Base-by-base conservation (phyloP, 2,329 filamentous ascomycete species). In the Aspergillus tubingensis region DNA sequence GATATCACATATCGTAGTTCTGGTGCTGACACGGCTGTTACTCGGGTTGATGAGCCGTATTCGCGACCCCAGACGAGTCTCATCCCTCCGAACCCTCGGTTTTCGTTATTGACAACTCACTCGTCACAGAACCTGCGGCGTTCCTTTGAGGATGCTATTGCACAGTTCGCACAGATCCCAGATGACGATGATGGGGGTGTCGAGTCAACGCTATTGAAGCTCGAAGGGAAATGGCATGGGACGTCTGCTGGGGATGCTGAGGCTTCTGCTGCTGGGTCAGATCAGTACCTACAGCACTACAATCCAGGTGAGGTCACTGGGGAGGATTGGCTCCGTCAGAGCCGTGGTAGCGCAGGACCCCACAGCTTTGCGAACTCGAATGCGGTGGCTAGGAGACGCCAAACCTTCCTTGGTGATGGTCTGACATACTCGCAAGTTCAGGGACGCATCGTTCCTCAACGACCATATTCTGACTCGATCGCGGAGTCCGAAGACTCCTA, bases 131-230 rank as follows among this genome's bases (percentile, higher is more conserved):
- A 84, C 55, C 62, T 86, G 17, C 78, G 85, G 48, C 83, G 84
- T 1, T 97, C 93, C 0, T 97, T 98, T 67, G 92, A 98, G 74
- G 89, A 85, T 2, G 92, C 96, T 69, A 91, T 96, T 1, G 88
- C 93, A 61, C 91, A 91, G 68, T 85, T 99, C 57, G 91, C 93
- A 2, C 88, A 91, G 58, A 91, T 98, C 25, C 92, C 94, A 0
- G 93, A 97, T 70, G 91, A 96, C 62, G 88, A 89, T 49, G 91
- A 96, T 70, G 92, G 92, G 6, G 94, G 94, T 11, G 88, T 98
- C 25, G 95, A 98, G 72, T 92, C 93, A n/a, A 91, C 95, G 0
- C 76, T 99, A 54, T 78, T 93, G 68, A 99, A 98, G 70, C 83
- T 99, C 0, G 95, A 99, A 78, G 95, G 95, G 8, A 94, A 87